Evolutionary conservation across 179 eudicot species (phyloP), one percentile per base, ranked within the genome.

Genomic region (Camellia oleifera): DNA sequence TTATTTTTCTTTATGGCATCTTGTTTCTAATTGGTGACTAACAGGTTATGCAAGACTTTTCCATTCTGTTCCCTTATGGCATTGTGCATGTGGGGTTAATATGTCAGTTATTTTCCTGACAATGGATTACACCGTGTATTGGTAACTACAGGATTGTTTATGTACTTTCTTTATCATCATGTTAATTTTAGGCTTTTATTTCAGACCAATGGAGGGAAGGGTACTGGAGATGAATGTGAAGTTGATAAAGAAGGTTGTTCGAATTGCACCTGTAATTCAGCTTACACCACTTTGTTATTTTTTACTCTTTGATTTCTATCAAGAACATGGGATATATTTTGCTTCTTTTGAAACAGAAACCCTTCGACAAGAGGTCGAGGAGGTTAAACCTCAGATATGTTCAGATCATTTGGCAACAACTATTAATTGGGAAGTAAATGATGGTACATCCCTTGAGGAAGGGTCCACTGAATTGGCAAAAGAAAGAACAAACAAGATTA

Each of bases 131-230:
- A 9, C 23, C 23, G 12, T 32, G 5, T 20, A 46, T 32, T 58
- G 0, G 65, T 57, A 5, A 57, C 48, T 26, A 0, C 20, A 6
- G 6, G n/a, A 15, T 7, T 42, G 17, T 75, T 60, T 46, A 11
- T 69, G 45, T 20, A 45, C 58, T 70, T 69, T 23, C 13, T 54
- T 62, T 74, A 42, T 14, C 62, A 72, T 63, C 61, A 8, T 50
- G 67, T 40, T 73, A 9, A 67, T 68, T 58, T 76, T 52, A 18
- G 26, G 32, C 48, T 20, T 60, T 54, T 74, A 73, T 81, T 82
- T 76, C 82, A 93, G 97, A 82, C 79, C 80, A 77, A 84, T 69
- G 85, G 72, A 46, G 72, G 42, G 69, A 81, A 75, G 70, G n/a
- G 69, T 20, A 20, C 23, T 20, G 23, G 70, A 80, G 84, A 75